Base-by-base conservation (phyloP, 306 rosid genomes). In the Rosa multiflora region DNA sequence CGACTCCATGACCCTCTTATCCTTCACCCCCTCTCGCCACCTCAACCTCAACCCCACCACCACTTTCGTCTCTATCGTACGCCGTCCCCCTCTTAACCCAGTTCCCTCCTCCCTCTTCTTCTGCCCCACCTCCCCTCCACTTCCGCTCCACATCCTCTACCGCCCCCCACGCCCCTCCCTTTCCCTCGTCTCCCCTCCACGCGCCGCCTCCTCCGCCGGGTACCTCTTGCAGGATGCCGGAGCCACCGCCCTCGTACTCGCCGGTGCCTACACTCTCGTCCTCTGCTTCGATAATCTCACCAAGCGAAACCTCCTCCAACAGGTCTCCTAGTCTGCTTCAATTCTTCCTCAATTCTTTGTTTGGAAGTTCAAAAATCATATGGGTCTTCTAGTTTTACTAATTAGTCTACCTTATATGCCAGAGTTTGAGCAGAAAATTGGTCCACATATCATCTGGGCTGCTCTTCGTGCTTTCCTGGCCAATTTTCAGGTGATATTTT, bases 381-480 rank as follows among this genome's bases (percentile, higher is more conserved):
- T n/a, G 63, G 32, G 63, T 56, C 32, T 32, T 32, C 37, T 32
- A 2, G 37, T 32, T 32, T 32, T 32, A 32, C 37, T 32, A 32
- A 32, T 32, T 32, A 32, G 37, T 32, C 2, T 32, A 32, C 37
- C 37, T 32, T 32, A 43, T 43, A 74, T 40, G 48, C 64, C 88
- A 95, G 98, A 84, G 83, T 76, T 74, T 93, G 89, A 93, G 94
- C 78, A 91, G 98, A 88, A 93, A 95, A 82, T 86, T 95, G 74
- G 98, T 93, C 20, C 98, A 95, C 75, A 89, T 91, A 83, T 53
- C 91, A 44, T 95, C 98, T 63, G 99, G 97, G 18, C 70, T 95
- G 84, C 90, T 91, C 73, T 93, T 90, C 90, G 79, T 88, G 71
- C 75, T 86, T 84, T 84, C 97, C 21, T 93, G 98, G 98, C 98